Percentiles rank a stretch among this genome's conserved stretches.
phyloP scores from a whole-genome alignment of 176 grass and related monocot species.

The Aegilops tauschii region DNA sequence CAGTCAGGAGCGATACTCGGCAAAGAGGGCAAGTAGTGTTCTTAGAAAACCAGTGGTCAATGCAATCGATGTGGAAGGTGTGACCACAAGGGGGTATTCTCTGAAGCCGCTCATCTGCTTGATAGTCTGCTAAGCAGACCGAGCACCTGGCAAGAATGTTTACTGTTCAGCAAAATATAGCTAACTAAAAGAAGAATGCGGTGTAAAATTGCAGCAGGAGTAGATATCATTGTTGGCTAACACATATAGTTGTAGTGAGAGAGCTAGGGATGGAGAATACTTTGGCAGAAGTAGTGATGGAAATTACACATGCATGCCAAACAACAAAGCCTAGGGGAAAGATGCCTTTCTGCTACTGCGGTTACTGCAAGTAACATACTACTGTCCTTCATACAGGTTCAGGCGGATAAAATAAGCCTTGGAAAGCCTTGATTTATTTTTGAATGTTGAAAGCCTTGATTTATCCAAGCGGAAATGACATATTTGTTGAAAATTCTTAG shows the following conservation, averaged over 20 bases:
- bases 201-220: background rate
- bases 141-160: slow-evolving; percentile 62
- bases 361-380: background rate
- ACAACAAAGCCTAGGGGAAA: background rate
- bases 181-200: background rate
- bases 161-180: slow-evolving; percentile 12
- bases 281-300: no score
- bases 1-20: slow-evolving; percentile 76
- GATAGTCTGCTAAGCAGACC: slow-evolving; percentile 92
- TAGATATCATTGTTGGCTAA: background rate
- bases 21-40: slow-evolving; percentile 91
- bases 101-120: slow-evolving; percentile 85
- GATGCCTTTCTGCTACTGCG: background rate
- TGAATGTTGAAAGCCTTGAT: no score
- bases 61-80: slow-evolving; percentile 93
- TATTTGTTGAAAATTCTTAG: background rate
- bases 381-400: background rate
- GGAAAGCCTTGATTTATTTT: background rate
- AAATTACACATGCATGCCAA: background rate
- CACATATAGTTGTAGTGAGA: background rate
- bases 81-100: slow-evolving; percentile 84
- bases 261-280: background rate
- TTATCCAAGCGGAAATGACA: background rate
- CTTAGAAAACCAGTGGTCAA: slow-evolving; percentile 85
- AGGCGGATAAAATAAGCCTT: slow-evolving; percentile 1